A percentile compares a stretch with the other conserved stretches of the same genome.
Evolutionary conservation across 2,329 filamentous ascomycete species (phyloP).

Genomic region (Talaromyces sp.): DNA sequence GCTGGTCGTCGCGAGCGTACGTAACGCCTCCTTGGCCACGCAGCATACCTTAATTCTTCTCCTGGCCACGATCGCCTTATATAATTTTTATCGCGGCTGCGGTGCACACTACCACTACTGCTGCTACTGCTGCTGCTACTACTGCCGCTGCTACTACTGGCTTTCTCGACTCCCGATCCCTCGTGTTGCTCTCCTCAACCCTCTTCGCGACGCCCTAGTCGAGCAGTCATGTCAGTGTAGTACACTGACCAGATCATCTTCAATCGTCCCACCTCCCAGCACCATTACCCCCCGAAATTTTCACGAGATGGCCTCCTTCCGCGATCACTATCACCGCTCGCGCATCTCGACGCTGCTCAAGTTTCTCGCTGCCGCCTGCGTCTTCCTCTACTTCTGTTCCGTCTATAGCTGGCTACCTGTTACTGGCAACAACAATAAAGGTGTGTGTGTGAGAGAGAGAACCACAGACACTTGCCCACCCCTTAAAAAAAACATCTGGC

Average conservation of each 20-base stretch:
- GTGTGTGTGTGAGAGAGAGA: background rate
- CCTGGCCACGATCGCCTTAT: background rate
- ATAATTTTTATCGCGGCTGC: background rate
- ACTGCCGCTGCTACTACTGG: background rate
- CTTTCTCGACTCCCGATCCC: background rate
- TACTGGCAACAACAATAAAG: background rate
- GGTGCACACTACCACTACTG: background rate
- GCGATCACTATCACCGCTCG: conserved; percentile 6
- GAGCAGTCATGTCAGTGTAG: conserved; percentile 1
- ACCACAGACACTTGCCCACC: background rate
- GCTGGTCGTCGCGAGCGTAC: background rate
- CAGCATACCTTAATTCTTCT: background rate
- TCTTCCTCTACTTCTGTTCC: conserved; percentile 9
- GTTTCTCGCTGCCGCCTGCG: conserved; percentile 4
- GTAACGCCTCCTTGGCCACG: background rate
- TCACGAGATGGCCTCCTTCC: conserved; percentile 7
- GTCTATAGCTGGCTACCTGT: conserved; percentile 11
- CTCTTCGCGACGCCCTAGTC: background rate
- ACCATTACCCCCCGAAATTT: background rate
- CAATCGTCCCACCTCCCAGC: background rate
- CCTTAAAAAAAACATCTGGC: background rate
- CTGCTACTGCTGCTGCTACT: no score
- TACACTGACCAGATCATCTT: background rate
- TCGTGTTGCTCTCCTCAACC: background rate
- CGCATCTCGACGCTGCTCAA: conserved; percentile 10